Percentiles rank a stretch among this genome's conserved stretches.
Conservation (phyloP, 352 stramenopile species). For the Globisporangium paroecandrum region DNA sequence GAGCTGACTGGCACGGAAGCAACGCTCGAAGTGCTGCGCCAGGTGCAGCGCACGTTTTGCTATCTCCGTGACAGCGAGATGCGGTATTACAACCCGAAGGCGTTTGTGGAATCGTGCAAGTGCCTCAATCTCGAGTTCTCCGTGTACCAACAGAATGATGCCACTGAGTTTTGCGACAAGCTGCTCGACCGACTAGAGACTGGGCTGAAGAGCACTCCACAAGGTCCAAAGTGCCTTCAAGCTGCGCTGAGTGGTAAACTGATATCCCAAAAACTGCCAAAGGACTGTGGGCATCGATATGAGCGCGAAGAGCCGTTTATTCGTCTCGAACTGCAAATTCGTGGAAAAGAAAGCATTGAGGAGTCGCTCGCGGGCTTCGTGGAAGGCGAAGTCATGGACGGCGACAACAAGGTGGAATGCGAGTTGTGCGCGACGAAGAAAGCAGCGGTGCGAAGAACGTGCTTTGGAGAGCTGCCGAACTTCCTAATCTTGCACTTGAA, state of each 20-base stretch:
- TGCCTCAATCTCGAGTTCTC: slow-evolving; percentile 90
- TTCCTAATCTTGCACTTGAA: slow-evolving; percentile 98
- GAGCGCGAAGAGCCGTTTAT: slow-evolving; percentile 97
- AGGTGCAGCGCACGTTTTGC: slow-evolving; percentile 90
- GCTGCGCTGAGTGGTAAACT: slow-evolving; percentile 78
- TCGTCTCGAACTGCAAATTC: slow-evolving; percentile 96
- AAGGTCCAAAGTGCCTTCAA: slow-evolving; percentile 74
- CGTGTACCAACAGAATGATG: slow-evolving; percentile 99
- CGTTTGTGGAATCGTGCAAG: slow-evolving; percentile 88
- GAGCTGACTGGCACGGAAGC: slow-evolving; percentile 76
- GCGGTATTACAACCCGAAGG: slow-evolving; percentile 82
- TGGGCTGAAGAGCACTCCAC: slow-evolving; percentile 88
- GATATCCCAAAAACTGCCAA: slow-evolving; percentile 87
- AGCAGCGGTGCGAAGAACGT: slow-evolving; percentile 94
- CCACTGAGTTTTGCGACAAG: slow-evolving; percentile 98
- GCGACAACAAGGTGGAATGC: slow-evolving; percentile 98
- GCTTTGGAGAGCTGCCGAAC: slow-evolving; percentile 94
- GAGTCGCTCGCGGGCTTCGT: slow-evolving; percentile 96
- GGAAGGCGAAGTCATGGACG: slow-evolving; percentile 99
- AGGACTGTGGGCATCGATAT: slow-evolving; percentile 89
- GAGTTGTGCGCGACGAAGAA: slow-evolving; percentile 98
- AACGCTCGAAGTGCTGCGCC: slow-evolving; percentile 85
- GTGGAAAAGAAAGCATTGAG: slow-evolving; percentile 97
- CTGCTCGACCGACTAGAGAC: slow-evolving; percentile 98
- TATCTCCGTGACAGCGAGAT: slow-evolving; percentile 84